Conservation (phyloP, 2,329 filamentous ascomycete species). For the Penicillium sp. region DNA sequence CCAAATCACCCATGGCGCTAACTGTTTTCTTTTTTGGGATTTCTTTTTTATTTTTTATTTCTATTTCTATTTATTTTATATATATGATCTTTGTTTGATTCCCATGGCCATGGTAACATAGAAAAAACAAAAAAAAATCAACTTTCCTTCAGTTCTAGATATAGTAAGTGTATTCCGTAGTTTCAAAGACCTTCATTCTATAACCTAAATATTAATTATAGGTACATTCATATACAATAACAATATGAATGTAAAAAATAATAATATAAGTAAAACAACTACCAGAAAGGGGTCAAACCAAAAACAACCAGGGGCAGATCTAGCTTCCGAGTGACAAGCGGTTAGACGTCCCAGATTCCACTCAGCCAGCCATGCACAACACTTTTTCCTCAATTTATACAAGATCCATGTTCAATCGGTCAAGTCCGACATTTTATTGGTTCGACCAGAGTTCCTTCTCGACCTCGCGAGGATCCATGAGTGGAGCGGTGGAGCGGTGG, state of each 20-base stretch:
- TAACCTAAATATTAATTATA: background rate
- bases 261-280: slow-evolving; percentile 1
- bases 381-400: slow-evolving; percentile 12
- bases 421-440: slow-evolving; percentile 16
- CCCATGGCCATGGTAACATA: background rate
- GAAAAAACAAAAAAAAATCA: background rate
- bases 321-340: slow-evolving; percentile 23
- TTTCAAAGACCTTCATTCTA: background rate
- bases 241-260: background rate
- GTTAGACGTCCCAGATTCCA: slow-evolving; percentile 21
- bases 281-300: slow-evolving; percentile 5
- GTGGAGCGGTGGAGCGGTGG: slow-evolving; percentile 4
- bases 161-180: background rate
- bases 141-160: background rate
- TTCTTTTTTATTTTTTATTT: background rate
- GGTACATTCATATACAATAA: background rate
- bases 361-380: slow-evolving; percentile 32
- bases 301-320: slow-evolving; percentile 20
- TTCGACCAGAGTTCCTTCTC: slow-evolving; percentile 9
- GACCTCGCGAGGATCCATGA: background rate
- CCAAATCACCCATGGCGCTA: slow-evolving; percentile 22
- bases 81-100: background rate
- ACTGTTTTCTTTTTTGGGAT: background rate
- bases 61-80: background rate
- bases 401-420: slow-evolving; percentile 19